Conservation (phyloP, 129 eudicot species). For the Centaurea solstitialis region DNA sequence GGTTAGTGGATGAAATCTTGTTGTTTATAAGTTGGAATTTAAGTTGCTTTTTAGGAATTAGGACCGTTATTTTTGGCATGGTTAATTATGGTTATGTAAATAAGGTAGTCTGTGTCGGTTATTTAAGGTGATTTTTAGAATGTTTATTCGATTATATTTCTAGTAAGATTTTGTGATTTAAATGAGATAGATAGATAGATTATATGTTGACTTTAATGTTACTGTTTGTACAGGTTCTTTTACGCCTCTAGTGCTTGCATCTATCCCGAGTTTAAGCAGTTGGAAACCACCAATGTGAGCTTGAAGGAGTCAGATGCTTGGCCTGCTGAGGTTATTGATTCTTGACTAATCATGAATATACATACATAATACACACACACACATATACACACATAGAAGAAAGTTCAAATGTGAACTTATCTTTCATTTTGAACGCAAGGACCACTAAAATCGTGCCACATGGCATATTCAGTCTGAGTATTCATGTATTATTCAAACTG, state of each 20-base stretch:
- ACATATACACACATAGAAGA: no score
- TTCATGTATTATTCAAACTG: no score
- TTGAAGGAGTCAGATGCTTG: constrained; percentile 97
- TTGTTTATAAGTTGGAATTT: neutral
- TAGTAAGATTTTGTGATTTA: neutral
- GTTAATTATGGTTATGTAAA: no score
- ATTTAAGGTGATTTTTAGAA: neutral
- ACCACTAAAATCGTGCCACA: no score
- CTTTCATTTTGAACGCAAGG: no score
- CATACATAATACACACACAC: no score
- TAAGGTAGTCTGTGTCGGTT: neutral
- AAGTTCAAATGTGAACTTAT: no score
- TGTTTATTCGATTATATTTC: neutral
- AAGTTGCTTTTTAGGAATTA: neutral
- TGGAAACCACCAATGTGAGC: constrained; percentile 98
- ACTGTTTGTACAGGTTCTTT: constrained; percentile 66
- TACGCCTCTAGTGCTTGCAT: constrained; percentile 99
- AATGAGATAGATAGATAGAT: neutral
- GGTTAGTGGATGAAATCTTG: constrained; percentile 40
- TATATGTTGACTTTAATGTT: constrained; percentile 8
- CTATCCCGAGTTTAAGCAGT: constrained; percentile 94
- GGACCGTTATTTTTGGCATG: neutral
- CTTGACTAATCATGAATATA: neutral
- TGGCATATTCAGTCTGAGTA: no score
- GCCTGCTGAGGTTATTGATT: constrained; percentile 88